A percentile compares a stretch with the other conserved stretches of the same genome.
phyloP scores from a whole-genome alignment of 106 monocot species.

The Alisma plantagoaquatica region DNA sequence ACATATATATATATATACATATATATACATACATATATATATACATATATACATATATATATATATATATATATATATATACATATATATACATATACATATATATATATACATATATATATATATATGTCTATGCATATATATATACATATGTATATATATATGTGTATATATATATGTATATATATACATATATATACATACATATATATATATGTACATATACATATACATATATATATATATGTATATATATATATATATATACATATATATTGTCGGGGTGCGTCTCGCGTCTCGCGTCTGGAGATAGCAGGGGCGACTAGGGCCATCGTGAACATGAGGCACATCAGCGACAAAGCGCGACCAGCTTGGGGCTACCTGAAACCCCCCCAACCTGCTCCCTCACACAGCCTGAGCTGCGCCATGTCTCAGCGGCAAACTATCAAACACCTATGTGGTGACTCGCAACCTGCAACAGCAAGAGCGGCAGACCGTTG shows the following conservation, averaged over 20 bases:
- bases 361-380: too few relatives aligned
- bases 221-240: background rate
- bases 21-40: background rate
- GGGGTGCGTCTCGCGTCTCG: too few relatives aligned
- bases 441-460: too few relatives aligned
- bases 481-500: too few relatives aligned
- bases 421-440: too few relatives aligned
- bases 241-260: conserved; percentile 1
- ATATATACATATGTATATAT: background rate
- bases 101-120: conserved; percentile 1
- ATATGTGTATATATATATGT: background rate
- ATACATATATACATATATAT: background rate
- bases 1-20: background rate
- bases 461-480: too few relatives aligned
- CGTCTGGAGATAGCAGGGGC: too few relatives aligned
- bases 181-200: background rate
- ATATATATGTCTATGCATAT: background rate
- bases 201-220: background rate
- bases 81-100: background rate
- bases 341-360: too few relatives aligned
- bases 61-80: background rate
- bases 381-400: too few relatives aligned
- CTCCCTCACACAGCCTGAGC: too few relatives aligned
- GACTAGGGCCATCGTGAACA: background rate
- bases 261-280: too few relatives aligned